phyloP scores from a whole-genome alignment of 1,284 basidiomycete genomes.

The Stereum hirsutum region DNA sequence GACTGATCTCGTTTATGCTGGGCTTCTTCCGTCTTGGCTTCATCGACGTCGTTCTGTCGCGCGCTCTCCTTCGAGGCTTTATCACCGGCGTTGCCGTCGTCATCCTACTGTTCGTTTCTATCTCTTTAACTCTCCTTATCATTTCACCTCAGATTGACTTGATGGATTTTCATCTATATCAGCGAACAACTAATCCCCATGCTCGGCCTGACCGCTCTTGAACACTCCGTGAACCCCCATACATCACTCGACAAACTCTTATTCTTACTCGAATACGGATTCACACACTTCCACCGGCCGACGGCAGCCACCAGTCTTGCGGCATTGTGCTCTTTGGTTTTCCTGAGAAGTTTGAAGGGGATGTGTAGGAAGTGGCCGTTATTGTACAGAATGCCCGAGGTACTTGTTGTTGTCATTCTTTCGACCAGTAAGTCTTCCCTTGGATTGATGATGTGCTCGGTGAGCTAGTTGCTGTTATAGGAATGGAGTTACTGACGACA shows the following conservation, averaged over 20 bases:
- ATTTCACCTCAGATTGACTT: background rate
- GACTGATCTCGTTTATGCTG: constrained; percentile 80
- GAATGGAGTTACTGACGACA: background rate
- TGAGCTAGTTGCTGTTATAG: background rate
- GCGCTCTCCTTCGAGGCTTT: constrained; percentile 83
- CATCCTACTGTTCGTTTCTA: constrained; percentile 64
- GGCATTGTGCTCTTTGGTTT: constrained; percentile 57
- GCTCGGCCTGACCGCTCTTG: constrained; percentile 63
- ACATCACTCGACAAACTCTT: constrained; percentile 69
- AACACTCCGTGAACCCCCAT: constrained; percentile 44
- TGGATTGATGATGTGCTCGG: too few relatives aligned
- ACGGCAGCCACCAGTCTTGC: constrained; percentile 72
- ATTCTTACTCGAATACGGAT: constrained; percentile 66
- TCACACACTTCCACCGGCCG: constrained; percentile 44
- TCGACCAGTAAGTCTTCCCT: constrained; percentile 57
- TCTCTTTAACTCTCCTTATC: background rate
- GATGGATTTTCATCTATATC: constrained; percentile 5
- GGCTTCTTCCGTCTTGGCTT: constrained; percentile 89
- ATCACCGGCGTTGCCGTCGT: constrained; percentile 73
- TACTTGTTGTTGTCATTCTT: constrained; percentile 66
- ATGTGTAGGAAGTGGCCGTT: constrained; percentile 47
- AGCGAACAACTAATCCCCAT: constrained; percentile 79
- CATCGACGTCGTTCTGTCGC: constrained; percentile 89
- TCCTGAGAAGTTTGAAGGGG: constrained; percentile 44
- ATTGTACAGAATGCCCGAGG: constrained; percentile 81